phyloP scores from a whole-genome alignment of 2,329 filamentous ascomycete species.

The Neofusicoccum parvum region DNA sequence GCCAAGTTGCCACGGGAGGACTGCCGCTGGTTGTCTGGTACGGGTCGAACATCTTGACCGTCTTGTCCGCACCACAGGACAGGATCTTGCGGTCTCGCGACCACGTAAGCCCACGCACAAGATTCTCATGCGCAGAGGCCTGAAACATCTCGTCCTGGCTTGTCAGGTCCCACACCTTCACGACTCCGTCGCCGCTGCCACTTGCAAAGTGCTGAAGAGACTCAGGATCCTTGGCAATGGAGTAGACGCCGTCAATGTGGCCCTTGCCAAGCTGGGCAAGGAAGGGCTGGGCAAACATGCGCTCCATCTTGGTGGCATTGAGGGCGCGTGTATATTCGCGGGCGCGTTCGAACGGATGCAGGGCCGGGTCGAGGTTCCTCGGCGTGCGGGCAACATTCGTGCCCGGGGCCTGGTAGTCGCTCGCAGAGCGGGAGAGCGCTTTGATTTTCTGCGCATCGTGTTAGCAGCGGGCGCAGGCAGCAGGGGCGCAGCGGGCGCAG shows the following conservation, averaged over 20 bases:
- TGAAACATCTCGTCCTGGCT: constrained; percentile 75
- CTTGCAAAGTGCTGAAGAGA: constrained; percentile 23
- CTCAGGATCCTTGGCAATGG: constrained; percentile 51
- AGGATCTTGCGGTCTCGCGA: constrained; percentile 82
- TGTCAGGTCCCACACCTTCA: constrained; percentile 89
- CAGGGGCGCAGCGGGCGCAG: not conserved
- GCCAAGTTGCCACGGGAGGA: constrained; percentile 79
- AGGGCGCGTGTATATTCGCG: constrained; percentile 78
- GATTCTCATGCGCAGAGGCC: constrained; percentile 83
- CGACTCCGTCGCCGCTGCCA: constrained; percentile 75
- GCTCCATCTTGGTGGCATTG: constrained; percentile 88
- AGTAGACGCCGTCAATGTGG: constrained; percentile 79
- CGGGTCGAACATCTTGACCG: constrained; percentile 89
- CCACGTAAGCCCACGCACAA: constrained; percentile 91
- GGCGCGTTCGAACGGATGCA: constrained; percentile 89
- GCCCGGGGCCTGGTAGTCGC: constrained; percentile 67
- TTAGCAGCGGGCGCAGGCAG: not conserved
- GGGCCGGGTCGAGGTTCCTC: constrained; percentile 76
- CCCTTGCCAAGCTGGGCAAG: constrained; percentile 83
- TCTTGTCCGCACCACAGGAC: constrained; percentile 82
- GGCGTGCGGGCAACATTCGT: constrained; percentile 66
- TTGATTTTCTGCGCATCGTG: constrained; percentile 42
- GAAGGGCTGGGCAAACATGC: constrained; percentile 87
- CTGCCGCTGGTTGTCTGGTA: constrained; percentile 71
- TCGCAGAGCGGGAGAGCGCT: constrained; percentile 66